Evolutionary conservation across 257 asterid genomes (phyloP).

Genomic region (Euphrasia confusa): DNA sequence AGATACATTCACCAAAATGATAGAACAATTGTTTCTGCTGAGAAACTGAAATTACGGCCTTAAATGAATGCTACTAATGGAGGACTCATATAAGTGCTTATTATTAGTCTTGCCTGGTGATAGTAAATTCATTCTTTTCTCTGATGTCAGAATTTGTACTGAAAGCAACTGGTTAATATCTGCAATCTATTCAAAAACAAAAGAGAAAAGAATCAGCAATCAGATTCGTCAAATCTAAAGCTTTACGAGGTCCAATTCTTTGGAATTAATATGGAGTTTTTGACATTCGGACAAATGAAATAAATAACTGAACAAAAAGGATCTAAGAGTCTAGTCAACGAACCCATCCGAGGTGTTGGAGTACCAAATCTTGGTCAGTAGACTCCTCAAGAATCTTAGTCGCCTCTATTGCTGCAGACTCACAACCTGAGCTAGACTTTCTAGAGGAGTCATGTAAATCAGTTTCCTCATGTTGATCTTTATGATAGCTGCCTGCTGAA

Average conservation of each 20-base stretch:
- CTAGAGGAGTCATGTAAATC: slow-evolving; percentile 41
- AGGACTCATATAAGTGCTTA: slow-evolving; percentile 9
- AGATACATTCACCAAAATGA: slow-evolving; percentile 22
- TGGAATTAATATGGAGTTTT: slow-evolving; percentile 11
- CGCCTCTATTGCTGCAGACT: slow-evolving; percentile 75
- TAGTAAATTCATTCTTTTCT: slow-evolving; percentile 52
- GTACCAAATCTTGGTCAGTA: slow-evolving; percentile 77
- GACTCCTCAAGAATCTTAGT: slow-evolving; percentile 83
- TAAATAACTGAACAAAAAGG: neutral
- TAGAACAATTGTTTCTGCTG: slow-evolving; percentile 1
- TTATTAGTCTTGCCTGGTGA: slow-evolving; percentile 64
- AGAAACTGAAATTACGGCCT: neutral
- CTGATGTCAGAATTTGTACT: slow-evolving; percentile 80
- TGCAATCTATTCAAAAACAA: slow-evolving; percentile 60
- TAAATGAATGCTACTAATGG: slow-evolving; percentile 8
- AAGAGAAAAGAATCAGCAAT: slow-evolving; percentile 19
- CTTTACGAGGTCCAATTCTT: neutral
- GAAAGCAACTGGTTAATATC: slow-evolving; percentile 77
- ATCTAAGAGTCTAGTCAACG: slow-evolving; percentile 23
- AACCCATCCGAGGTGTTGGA: slow-evolving; percentile 98
- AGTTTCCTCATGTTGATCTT: slow-evolving; percentile 38
- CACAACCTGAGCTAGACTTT: slow-evolving; percentile 34
- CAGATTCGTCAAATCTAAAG: slow-evolving; percentile 23
- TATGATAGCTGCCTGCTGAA: slow-evolving; percentile 41
- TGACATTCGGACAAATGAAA: neutral